Conservation (phyloP, 371 early-diverging fungal genomes). For the Dichotomocladium elegans region DNA sequence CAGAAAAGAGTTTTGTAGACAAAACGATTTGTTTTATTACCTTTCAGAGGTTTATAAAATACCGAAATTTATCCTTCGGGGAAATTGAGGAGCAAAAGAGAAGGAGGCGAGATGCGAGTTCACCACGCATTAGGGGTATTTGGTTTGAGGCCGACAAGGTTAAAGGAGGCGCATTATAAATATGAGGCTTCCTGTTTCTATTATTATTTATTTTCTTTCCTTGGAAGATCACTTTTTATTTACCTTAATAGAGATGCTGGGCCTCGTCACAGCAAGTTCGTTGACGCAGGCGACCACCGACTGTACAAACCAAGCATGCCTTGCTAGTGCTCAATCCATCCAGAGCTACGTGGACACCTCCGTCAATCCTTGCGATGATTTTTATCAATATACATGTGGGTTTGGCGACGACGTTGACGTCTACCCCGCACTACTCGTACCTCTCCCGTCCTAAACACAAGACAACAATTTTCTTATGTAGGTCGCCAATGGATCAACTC, state of each 20-base stretch:
- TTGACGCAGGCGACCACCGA: neutral
- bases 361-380: slow-evolving; percentile 40
- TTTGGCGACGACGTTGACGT: too few relatives aligned
- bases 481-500: slow-evolving; percentile 46
- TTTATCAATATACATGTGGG: slow-evolving; percentile 53
- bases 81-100: too few relatives aligned
- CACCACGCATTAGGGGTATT: too few relatives aligned
- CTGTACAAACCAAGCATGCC: slow-evolving; percentile 46
- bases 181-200: too few relatives aligned
- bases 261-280: neutral
- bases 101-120: too few relatives aligned
- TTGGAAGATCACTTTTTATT: neutral
- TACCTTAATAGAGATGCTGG: neutral
- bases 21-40: too few relatives aligned
- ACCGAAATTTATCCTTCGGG: too few relatives aligned
- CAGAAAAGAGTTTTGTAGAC: too few relatives aligned
- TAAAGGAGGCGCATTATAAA: too few relatives aligned
- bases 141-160: too few relatives aligned
- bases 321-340: slow-evolving; percentile 33
- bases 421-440: too few relatives aligned
- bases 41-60: too few relatives aligned
- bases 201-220: neutral
- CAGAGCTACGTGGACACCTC: slow-evolving; percentile 27
- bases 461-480: slow-evolving; percentile 5
- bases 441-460: neutral